phyloP scores from a whole-genome alignment of 805 yeast species.

The Candida taoyuanica region DNA sequence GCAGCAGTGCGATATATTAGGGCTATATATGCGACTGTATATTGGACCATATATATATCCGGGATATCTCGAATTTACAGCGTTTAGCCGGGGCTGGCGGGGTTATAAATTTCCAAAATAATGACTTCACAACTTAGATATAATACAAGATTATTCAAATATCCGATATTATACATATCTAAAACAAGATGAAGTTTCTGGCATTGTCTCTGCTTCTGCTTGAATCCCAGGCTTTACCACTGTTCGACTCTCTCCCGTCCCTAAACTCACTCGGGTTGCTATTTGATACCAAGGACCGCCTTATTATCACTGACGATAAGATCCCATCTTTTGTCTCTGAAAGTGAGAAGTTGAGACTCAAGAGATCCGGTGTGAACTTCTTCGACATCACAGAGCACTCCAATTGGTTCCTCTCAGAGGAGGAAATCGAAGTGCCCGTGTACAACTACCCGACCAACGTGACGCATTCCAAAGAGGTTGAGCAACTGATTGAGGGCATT shows the following conservation, averaged over 20 bases:
- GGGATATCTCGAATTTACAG: too few relatives aligned
- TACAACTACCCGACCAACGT: constrained; percentile 49
- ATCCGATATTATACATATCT: too few relatives aligned
- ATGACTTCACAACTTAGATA: too few relatives aligned
- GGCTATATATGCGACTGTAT: too few relatives aligned
- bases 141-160: too few relatives aligned
- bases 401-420: constrained; percentile 19
- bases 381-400: constrained; percentile 57
- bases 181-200: too few relatives aligned
- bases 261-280: background rate
- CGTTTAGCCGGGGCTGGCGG: too few relatives aligned
- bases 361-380: constrained; percentile 47
- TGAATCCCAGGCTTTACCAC: constrained; percentile 1
- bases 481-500: constrained; percentile 39
- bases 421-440: constrained; percentile 24
- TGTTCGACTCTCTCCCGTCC: constrained; percentile 1
- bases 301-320: constrained; percentile 17
- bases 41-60: too few relatives aligned
- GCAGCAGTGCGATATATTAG: too few relatives aligned
- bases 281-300: constrained; percentile 6
- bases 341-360: constrained; percentile 39
- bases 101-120: too few relatives aligned
- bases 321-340: constrained; percentile 33
- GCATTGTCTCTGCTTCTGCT: too few relatives aligned
- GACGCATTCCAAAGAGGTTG: constrained; percentile 35